A percentile compares a stretch with the other conserved stretches of the same genome.
These are phyloP conservation scores for Alternaria gaisen DNA, from an alignment of 2,329 filamentous ascomycete species.

Conservation along the genomic window DNA sequence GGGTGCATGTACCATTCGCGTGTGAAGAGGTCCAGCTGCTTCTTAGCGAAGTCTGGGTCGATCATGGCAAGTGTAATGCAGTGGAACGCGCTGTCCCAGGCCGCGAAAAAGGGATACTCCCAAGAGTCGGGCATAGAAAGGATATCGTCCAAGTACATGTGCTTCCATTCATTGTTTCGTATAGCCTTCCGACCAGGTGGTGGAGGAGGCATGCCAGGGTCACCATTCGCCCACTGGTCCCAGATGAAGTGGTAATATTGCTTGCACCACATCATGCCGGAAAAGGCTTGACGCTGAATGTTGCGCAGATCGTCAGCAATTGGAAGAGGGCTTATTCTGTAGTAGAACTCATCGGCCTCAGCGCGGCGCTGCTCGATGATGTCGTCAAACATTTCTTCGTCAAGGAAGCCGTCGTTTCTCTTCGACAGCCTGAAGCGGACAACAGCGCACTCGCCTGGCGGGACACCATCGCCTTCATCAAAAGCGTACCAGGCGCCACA, in stretches of 20 bases:
- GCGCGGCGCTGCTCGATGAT: constrained; percentile 83
- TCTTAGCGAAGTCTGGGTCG: constrained; percentile 97
- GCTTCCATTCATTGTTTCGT: constrained; percentile 90
- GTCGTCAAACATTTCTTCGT: constrained; percentile 92
- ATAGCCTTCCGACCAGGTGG: constrained; percentile 80
- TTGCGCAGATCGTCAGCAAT: constrained; percentile 94
- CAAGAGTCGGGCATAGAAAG: constrained; percentile 98
- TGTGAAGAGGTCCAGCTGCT: constrained; percentile 94
- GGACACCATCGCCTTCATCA: constrained; percentile 86
- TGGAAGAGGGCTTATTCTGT: constrained; percentile 87
- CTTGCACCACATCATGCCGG: constrained; percentile 99
- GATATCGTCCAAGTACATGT: constrained; percentile 94
- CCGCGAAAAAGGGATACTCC: constrained; percentile 98
- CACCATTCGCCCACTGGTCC: constrained; percentile 97
- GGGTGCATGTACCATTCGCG: constrained; percentile 99
- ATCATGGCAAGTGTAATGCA: constrained; percentile 97
- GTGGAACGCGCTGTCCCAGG: constrained; percentile 97
- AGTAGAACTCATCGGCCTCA: constrained; percentile 98
- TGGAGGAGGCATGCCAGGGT: constrained; percentile 86
- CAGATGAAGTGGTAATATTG: constrained; percentile 97
- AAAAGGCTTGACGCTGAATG: constrained; percentile 92
- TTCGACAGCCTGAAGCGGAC: constrained; percentile 89
- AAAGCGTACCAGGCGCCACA: constrained; percentile 91
- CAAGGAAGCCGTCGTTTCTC: constrained; percentile 78
- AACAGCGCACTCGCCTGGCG: constrained; percentile 91